Percentiles rank a stretch among this genome's conserved stretches.
Conservation (phyloP, 768 basidiomycete genomes). For the Mycena galericulata region DNA sequence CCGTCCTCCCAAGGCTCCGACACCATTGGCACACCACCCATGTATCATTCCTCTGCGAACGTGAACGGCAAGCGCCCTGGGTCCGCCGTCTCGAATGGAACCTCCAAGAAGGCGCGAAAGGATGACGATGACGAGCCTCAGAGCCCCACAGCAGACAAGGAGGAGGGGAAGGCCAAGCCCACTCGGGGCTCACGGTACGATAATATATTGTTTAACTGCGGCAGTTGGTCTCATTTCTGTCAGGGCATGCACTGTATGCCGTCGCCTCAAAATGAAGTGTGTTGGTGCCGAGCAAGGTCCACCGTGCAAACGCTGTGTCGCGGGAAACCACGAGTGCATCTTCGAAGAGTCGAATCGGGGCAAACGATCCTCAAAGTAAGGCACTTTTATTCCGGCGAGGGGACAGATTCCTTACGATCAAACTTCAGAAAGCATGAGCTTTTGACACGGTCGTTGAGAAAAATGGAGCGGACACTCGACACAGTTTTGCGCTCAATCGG, state of each 20-base stretch:
- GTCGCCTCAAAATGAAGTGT: conserved; percentile 94
- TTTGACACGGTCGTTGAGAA: conserved; percentile 82
- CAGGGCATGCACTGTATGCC: conserved; percentile 93
- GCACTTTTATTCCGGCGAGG: conserved; percentile 33
- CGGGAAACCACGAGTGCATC: conserved; percentile 89
- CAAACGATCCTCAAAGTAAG: conserved; percentile 85
- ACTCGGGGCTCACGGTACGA: conserved; percentile 87
- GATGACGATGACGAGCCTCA: conserved; percentile 64
- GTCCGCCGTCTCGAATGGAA: conserved; percentile 56
- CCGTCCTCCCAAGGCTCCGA: conserved; percentile 87
- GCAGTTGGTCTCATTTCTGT: conserved; percentile 31
- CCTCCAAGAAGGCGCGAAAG: conserved; percentile 68
- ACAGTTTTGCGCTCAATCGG: conserved; percentile 91
- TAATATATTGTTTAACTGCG: conserved; percentile 1
- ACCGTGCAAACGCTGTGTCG: conserved; percentile 88
- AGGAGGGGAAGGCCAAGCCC: conserved; percentile 81
- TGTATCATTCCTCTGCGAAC: conserved; percentile 66
- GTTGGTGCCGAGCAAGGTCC: conserved; percentile 91
- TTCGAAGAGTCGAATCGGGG: conserved; percentile 98
- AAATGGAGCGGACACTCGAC: conserved; percentile 95
- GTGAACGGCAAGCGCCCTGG: conserved; percentile 77
- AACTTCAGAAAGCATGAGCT: conserved; percentile 83
- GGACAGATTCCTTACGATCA: conserved; percentile 42
- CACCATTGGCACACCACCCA: conserved; percentile 78
- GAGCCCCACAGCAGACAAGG: conserved; percentile 69